A percentile compares a stretch with the other conserved stretches of the same genome.
phyloP scores from a whole-genome alignment of 78 protist genomes.

The Dictyostelium purpureum region DNA sequence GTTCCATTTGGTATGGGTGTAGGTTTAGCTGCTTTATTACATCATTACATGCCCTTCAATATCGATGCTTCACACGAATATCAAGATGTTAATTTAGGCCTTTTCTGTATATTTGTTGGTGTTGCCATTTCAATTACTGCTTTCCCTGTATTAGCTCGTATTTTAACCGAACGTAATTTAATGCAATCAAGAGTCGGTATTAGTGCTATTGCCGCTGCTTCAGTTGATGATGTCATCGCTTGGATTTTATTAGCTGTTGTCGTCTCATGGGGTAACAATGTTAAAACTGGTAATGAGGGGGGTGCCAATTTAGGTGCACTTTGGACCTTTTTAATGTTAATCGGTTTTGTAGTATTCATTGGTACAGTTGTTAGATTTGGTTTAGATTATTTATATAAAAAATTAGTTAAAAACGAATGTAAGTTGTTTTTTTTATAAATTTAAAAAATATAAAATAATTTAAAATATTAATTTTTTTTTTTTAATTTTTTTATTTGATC shows the following conservation, averaged over 20 bases:
- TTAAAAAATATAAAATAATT: too few relatives aligned
- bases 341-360: conserved; percentile 57
- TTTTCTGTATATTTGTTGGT: conserved; percentile 78
- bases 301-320: conserved; percentile 48
- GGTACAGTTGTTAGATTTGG: conserved; percentile 10
- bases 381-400: neutral
- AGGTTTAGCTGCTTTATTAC: conserved; percentile 51
- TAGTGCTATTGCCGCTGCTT: conserved; percentile 81
- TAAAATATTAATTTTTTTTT: too few relatives aligned
- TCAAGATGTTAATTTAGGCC: neutral
- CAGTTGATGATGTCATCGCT: conserved; percentile 85
- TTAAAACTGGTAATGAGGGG: neutral
- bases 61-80: neutral
- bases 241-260: conserved; percentile 85
- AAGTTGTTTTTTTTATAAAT: too few relatives aligned
- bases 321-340: conserved; percentile 58
- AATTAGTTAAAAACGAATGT: conserved; percentile 26
- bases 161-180: conserved; percentile 71
- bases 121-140: conserved; percentile 87
- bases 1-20: conserved; percentile 85
- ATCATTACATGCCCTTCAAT: neutral
- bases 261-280: conserved; percentile 62
- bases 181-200: conserved; percentile 71
- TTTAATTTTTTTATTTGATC: too few relatives aligned
- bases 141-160: conserved; percentile 88